A percentile compares a stretch with the other conserved stretches of the same genome.
These are phyloP conservation scores for Rosa multiflora DNA, from an alignment of 306 rosid species.

Conservation along the genomic window DNA sequence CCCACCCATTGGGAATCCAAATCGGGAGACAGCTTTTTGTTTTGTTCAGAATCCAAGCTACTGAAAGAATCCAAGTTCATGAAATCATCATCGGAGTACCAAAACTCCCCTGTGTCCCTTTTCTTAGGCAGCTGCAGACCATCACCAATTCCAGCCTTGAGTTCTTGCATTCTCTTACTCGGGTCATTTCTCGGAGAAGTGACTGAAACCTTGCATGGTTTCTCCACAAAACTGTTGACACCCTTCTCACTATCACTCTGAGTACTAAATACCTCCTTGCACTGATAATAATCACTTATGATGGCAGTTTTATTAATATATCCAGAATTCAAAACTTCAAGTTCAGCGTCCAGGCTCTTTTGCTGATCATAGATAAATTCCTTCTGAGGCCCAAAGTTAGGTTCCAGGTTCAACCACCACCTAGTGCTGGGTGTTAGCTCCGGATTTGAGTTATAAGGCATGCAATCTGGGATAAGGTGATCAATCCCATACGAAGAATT, in stretches of 20 bases:
- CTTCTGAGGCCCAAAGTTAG: constrained; percentile 39
- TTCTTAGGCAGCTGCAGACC: constrained; percentile 36
- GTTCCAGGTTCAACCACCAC: constrained; percentile 76
- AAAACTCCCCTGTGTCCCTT: constrained; percentile 43
- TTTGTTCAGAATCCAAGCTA: constrained; percentile 41
- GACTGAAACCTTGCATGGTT: constrained; percentile 32
- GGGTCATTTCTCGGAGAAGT: constrained; percentile 30
- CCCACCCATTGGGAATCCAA: constrained; percentile 52
- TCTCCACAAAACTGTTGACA: constrained; percentile 31
- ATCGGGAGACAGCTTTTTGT: constrained; percentile 44
- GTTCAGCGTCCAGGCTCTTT: constrained; percentile 40
- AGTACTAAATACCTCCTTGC: constrained; percentile 29
- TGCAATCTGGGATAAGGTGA: constrained; percentile 27
- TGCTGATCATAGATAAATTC: constrained; percentile 40
- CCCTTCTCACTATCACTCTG: constrained; percentile 28
- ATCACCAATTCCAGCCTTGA: constrained; percentile 38
- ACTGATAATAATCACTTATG: constrained; percentile 31
- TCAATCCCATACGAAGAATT: constrained; percentile 31
- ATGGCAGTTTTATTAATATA: constrained; percentile 34
- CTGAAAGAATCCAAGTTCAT: constrained; percentile 49
- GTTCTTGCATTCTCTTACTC: constrained; percentile 28
- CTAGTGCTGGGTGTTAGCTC: constrained; percentile 37
- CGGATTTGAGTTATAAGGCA: constrained; percentile 23
- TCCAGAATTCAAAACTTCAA: constrained; percentile 37
- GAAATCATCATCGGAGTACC: constrained; percentile 47